Evolutionary conservation across 1,284 basidiomycete genomes (phyloP).

Genomic region (Trichosporon coremiiforme): DNA sequence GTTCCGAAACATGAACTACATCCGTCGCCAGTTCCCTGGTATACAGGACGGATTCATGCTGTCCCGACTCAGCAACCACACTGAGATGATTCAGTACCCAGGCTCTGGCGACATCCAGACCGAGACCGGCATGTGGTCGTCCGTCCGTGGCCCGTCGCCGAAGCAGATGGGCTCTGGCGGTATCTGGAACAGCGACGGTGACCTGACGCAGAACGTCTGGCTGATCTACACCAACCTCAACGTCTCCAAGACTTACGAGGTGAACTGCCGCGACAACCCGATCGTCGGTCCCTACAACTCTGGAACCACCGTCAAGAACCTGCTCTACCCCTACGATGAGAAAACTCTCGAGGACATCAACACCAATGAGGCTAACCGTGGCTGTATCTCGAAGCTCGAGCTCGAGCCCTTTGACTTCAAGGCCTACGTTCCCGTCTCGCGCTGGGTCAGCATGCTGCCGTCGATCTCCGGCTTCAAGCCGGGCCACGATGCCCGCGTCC

Average conservation of each 20-base stretch:
- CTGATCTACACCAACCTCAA: slow-evolving; percentile 84
- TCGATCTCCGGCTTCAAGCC: slow-evolving; percentile 75
- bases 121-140: slow-evolving; percentile 83
- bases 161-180: slow-evolving; percentile 62
- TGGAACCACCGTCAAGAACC: slow-evolving; percentile 67
- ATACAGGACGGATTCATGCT: slow-evolving; percentile 83
- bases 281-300: slow-evolving; percentile 74
- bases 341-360: slow-evolving; percentile 67
- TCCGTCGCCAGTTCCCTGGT: slow-evolving; percentile 69
- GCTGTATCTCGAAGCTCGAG: slow-evolving; percentile 68
- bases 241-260: slow-evolving; percentile 65
- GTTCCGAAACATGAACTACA: slow-evolving; percentile 69
- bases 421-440: slow-evolving; percentile 67
- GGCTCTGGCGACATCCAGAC: slow-evolving; percentile 77
- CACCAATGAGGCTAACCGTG: slow-evolving; percentile 67
- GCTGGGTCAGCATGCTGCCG: slow-evolving; percentile 72
- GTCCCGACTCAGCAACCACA: slow-evolving; percentile 78
- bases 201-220: slow-evolving; percentile 67
- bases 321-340: slow-evolving; percentile 80
- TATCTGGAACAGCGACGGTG: slow-evolving; percentile 53
- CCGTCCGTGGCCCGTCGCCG: slow-evolving; percentile 64
- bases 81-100: slow-evolving; percentile 70
- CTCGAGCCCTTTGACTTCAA: slow-evolving; percentile 79
- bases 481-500: slow-evolving; percentile 78
- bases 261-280: slow-evolving; percentile 66